Evolutionary conservation across 2,329 filamentous ascomycete genomes (phyloP).

Genomic region (Monosporascus ibericus): DNA sequence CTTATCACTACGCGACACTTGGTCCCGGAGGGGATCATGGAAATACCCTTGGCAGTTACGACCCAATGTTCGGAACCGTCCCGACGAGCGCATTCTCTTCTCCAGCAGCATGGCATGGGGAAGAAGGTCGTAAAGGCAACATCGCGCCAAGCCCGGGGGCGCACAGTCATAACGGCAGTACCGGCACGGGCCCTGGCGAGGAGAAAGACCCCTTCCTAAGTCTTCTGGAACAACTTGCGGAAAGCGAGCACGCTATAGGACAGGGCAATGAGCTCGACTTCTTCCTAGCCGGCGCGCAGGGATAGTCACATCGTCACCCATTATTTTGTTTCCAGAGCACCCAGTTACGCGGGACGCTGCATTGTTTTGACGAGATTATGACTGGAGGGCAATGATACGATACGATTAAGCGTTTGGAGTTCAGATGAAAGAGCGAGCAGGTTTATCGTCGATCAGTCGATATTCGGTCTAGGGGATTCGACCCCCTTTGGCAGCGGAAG

Average conservation of each 20-base stretch:
- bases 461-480: too few species aligned
- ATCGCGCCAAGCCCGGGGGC: slow-evolving; percentile 38
- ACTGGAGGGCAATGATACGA: too few species aligned
- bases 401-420: too few species aligned
- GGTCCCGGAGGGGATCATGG: slow-evolving; percentile 25
- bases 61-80: slow-evolving; percentile 54
- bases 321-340: neutral
- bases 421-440: too few species aligned
- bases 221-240: slow-evolving; percentile 73
- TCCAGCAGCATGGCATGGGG: slow-evolving; percentile 44
- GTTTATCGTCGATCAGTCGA: too few species aligned
- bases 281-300: slow-evolving; percentile 46
- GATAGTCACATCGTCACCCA: slow-evolving; percentile 5
- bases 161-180: slow-evolving; percentile 44
- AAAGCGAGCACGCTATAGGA: slow-evolving; percentile 67
- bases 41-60: slow-evolving; percentile 34
- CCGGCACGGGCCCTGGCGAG: slow-evolving; percentile 42
- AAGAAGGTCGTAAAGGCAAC: slow-evolving; percentile 31
- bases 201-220: slow-evolving; percentile 80
- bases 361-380: too few species aligned
- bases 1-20: slow-evolving; percentile 35
- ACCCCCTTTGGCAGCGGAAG: too few species aligned
- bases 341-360: too few species aligned
- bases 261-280: slow-evolving; percentile 73
- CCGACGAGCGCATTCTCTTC: slow-evolving; percentile 49